Base-by-base conservation (phyloP, 257 asterid genomes). In the Rauvolfia tetraphylla region DNA sequence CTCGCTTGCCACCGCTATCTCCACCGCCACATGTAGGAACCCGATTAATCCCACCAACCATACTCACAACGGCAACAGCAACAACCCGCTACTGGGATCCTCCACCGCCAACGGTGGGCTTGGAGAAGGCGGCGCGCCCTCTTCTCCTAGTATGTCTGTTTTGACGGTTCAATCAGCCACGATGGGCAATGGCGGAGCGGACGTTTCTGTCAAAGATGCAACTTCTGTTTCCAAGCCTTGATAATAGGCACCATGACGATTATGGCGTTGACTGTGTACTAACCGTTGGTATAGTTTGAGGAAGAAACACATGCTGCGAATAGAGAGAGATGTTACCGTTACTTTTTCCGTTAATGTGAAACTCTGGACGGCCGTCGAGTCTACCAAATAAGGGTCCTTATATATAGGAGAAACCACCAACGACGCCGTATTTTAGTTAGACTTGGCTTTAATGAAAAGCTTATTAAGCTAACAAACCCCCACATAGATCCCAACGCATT, bases 1-100 rank as follows among this genome's bases (percentile, higher is more conserved):
- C 27, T 93, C 98, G 3, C 86, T 93, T 13, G 98, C 97, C 66
- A 88, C 95, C 29, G 94, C 96, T 38, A 92, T 93, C 65, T 93
- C 98, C 70, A 86, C 96, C 69, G 81, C 92, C 83, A 86, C 98
- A 65, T 89, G 96, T 67, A 84, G 93, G 75, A 88, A 84, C 77
- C 83, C 86, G 29, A 66, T 79, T 58, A 54, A 31, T 44, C 51
- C 66, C 72, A 39, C 3, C 78, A 61, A 58, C 75, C 71, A 73
- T 20, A 14, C 14, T 15, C 58, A 39, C 27, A 78, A 63, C 68
- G 53, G 48, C 53, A 44, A 41, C 75, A 12, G 14, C 22, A 3
- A 29, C 80, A 75, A 75, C 86, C 74, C 72, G 39, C 83, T 81
- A 0, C 75, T 53, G 58, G 83, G 68, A 11, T 70, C 71, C 41